A percentile compares a stretch with the other conserved stretches of the same genome.
Conservation (phyloP, 352 stramenopile species). For the Elongisporangium undulatum region DNA sequence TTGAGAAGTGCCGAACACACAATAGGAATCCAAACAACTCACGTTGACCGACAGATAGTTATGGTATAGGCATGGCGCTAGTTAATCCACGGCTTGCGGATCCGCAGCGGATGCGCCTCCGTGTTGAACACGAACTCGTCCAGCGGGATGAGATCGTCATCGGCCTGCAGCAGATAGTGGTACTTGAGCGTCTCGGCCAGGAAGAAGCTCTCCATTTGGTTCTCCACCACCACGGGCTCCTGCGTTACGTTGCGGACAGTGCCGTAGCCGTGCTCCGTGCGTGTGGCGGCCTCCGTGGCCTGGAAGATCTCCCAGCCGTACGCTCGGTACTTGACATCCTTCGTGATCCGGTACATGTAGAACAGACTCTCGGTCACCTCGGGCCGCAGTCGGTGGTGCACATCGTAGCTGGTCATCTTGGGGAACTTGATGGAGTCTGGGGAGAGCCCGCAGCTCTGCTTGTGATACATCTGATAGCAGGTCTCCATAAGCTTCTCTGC, state of each 20-base stretch:
- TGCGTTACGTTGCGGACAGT: slow-evolving; percentile 25
- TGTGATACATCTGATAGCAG: slow-evolving; percentile 91
- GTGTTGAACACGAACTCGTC: slow-evolving; percentile 97
- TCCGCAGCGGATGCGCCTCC: slow-evolving; percentile 91
- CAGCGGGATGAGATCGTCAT: slow-evolving; percentile 80
- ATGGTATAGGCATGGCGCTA: background rate
- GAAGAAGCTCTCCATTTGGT: slow-evolving; percentile 99
- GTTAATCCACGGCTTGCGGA: slow-evolving; percentile 16
- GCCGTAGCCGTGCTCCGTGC: slow-evolving; percentile 80
- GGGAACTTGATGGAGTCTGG: slow-evolving; percentile 88
- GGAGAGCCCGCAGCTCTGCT: slow-evolving; percentile 81
- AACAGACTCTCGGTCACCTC: slow-evolving; percentile 93
- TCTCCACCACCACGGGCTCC: slow-evolving; percentile 50
- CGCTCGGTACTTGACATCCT: slow-evolving; percentile 87
- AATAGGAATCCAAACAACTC: background rate
- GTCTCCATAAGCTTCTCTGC: slow-evolving; percentile 82
- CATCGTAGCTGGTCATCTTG: slow-evolving; percentile 23
- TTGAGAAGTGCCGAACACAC: background rate
- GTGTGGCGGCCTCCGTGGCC: slow-evolving; percentile 87
- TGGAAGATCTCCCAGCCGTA: slow-evolving; percentile 93
- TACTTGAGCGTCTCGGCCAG: slow-evolving; percentile 99
- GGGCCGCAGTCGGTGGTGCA: slow-evolving; percentile 89
- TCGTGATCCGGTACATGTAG: slow-evolving; percentile 90
- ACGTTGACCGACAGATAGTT: background rate
- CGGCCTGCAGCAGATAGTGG: slow-evolving; percentile 92